Evolutionary conservation across 148 eudicot genomes (phyloP).

Genomic region (Rhododendron molle): DNA sequence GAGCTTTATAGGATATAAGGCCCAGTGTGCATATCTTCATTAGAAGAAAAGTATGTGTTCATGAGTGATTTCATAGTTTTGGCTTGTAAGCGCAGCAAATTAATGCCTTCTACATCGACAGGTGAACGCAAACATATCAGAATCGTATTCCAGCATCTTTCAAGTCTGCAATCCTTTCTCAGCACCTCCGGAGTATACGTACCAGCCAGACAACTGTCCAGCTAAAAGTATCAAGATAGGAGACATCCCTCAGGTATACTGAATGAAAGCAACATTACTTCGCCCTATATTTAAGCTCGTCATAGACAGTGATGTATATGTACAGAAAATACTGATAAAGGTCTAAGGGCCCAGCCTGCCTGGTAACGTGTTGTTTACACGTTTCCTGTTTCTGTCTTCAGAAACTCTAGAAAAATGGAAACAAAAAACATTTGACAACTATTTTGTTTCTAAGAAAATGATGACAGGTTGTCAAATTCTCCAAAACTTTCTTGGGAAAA

Average conservation of each 20-base stretch:
- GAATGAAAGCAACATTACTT: neutral
- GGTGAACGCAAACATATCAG: constrained; percentile 58
- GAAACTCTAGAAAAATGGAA: neutral
- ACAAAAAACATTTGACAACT: neutral
- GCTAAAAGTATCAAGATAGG: constrained; percentile 46
- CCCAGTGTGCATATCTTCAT: neutral
- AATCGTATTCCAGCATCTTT: constrained; percentile 28
- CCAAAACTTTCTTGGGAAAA: neutral
- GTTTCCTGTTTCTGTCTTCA: neutral
- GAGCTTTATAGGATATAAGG: neutral
- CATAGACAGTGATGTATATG: neutral
- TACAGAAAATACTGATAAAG: neutral
- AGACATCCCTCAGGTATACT: constrained; percentile 55
- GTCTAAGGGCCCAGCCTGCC: neutral
- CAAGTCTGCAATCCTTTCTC: constrained; percentile 87
- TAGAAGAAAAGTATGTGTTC: neutral
- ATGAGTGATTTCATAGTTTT: neutral
- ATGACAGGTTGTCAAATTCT: neutral
- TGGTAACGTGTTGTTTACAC: neutral
- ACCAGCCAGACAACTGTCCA: constrained; percentile 55
- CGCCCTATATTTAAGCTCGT: neutral
- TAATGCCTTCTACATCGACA: constrained; percentile 14
- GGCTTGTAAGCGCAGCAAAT: neutral
- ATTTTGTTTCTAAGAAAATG: neutral
- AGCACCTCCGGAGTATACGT: constrained; percentile 51